These are phyloP conservation scores for Sanghuangporus sanghuang DNA, from an alignment of 1,284 basidiomycete genomes.

Conservation along the genomic window DNA sequence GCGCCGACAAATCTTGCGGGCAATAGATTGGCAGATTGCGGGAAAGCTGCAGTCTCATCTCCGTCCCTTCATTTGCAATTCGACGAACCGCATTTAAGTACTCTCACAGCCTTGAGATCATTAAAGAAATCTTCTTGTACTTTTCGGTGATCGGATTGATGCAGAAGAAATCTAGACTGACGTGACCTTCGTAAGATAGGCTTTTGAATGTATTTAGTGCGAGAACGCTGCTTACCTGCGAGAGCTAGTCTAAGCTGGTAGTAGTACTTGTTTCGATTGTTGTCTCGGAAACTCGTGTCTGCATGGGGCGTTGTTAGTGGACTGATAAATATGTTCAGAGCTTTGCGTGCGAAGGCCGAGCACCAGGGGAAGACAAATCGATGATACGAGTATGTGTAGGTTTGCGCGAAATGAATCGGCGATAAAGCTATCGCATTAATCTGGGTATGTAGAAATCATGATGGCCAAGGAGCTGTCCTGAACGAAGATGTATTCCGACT, in stretches of 20 bases:
- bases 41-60: not conserved
- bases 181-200: not conserved
- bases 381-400: too few relatives aligned
- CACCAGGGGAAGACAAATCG: too few relatives aligned
- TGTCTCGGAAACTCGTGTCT: not conserved
- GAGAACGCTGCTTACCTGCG: not conserved
- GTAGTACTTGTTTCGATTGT: not conserved
- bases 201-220: not conserved
- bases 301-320: too few relatives aligned
- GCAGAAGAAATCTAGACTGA: not conserved
- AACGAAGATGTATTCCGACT: too few relatives aligned
- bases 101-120: not conserved
- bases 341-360: too few relatives aligned
- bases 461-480: too few relatives aligned
- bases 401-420: too few relatives aligned
- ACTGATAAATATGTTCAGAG: too few relatives aligned
- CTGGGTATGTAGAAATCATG: too few relatives aligned
- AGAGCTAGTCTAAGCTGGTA: not conserved
- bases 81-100: not conserved
- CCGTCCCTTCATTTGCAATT: not conserved
- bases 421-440: too few relatives aligned
- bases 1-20: not conserved
- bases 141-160: not conserved
- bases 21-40: not conserved
- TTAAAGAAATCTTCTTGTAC: not conserved